Evolutionary conservation across 2,329 filamentous ascomycete genomes (phyloP).

Genomic region (Fusarium brachygibbosum): DNA sequence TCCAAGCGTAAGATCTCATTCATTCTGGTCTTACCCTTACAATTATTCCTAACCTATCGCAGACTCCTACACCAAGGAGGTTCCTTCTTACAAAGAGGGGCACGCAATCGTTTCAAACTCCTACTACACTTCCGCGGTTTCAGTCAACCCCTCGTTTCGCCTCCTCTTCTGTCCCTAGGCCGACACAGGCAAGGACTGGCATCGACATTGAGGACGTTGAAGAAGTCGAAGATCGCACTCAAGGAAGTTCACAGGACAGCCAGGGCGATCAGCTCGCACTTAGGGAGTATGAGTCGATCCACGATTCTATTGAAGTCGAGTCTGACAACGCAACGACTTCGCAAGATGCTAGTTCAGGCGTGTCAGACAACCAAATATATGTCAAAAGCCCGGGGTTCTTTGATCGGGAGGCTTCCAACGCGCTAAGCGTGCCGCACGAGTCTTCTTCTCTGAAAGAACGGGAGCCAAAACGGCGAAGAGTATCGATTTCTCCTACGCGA

Average conservation of each 20-base stretch:
- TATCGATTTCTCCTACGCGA: slow-evolving; percentile 48
- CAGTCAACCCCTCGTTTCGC: slow-evolving; percentile 58
- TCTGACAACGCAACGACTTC: slow-evolving; percentile 43
- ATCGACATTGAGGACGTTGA: slow-evolving; percentile 54
- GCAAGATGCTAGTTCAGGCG: slow-evolving; percentile 15
- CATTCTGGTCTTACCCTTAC: neutral
- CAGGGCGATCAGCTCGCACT: slow-evolving; percentile 7
- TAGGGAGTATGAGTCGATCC: slow-evolving; percentile 28
- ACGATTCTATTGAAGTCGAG: slow-evolving; percentile 51
- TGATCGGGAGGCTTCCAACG: slow-evolving; percentile 19
- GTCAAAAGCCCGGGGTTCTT: slow-evolving; percentile 1
- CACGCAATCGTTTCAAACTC: slow-evolving; percentile 52
- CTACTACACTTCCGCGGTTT: slow-evolving; percentile 52
- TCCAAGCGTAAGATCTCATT: slow-evolving; percentile 42
- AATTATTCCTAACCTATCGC: slow-evolving; percentile 3
- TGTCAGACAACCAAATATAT: slow-evolving; percentile 19
- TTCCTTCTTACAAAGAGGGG: slow-evolving; percentile 56
- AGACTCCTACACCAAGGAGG: slow-evolving; percentile 58
- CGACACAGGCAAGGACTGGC: slow-evolving; percentile 47
- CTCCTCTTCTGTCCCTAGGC: slow-evolving; percentile 50
- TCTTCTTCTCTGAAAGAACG: slow-evolving; percentile 34
- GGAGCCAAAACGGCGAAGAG: slow-evolving; percentile 48
- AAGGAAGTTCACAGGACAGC: slow-evolving; percentile 18
- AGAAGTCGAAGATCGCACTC: slow-evolving; percentile 44
- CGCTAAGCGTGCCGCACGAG: slow-evolving; percentile 4